Percentiles rank a stretch among this genome's conserved stretches.
These are phyloP conservation scores for Dendrostoma leiphaemia DNA, from an alignment of 2,329 filamentous ascomycete species.

Conservation along the genomic window DNA sequence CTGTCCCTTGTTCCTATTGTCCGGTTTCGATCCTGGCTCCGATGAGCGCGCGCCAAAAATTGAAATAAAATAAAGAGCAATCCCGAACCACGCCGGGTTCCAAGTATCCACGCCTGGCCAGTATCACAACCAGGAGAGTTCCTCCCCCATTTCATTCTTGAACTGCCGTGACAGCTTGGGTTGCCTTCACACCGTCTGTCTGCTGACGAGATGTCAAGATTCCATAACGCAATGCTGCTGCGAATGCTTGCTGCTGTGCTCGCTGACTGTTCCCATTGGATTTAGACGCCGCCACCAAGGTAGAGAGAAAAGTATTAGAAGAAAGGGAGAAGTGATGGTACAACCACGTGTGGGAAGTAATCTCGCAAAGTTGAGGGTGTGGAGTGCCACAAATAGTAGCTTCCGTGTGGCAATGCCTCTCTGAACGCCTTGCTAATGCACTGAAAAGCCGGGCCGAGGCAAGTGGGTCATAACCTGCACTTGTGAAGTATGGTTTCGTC, in stretches of 20 bases:
- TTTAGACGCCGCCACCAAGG: neutral
- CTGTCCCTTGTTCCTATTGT: neutral
- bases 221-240: conserved; percentile 4
- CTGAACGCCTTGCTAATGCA: neutral
- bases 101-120: neutral
- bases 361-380: conserved; percentile 6
- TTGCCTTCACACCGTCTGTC: neutral
- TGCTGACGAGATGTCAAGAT: neutral
- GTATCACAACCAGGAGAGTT: neutral
- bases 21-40: neutral
- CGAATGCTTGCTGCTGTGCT: conserved; percentile 3
- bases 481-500: too few species aligned
- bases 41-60: neutral
- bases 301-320: neutral
- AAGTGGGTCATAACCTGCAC: neutral
- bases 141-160: neutral
- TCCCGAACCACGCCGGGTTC: neutral
- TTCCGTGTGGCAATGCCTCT: neutral
- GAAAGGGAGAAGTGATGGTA: neutral
- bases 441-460: neutral
- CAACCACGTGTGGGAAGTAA: neutral
- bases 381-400: neutral
- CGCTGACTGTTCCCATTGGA: neutral
- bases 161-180: neutral
- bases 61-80: neutral